Evolutionary conservation across 495 filamentous ascomycete species (phyloP).

Genomic region (Xylaria castorea): DNA sequence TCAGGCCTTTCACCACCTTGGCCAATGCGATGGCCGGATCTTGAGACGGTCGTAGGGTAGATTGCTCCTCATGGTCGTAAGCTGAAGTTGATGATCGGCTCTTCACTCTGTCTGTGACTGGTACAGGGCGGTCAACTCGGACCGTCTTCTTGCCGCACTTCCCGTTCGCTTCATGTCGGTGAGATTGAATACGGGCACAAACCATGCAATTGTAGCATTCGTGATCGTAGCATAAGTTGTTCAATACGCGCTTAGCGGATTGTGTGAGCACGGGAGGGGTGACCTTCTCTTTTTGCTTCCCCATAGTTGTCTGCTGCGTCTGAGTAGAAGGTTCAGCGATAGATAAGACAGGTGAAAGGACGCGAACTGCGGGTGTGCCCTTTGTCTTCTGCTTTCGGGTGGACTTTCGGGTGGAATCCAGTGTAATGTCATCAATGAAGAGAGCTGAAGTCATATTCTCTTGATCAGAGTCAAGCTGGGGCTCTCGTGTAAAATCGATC

Average conservation of each 20-base stretch:
- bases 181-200: conserved; percentile 66
- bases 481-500: conserved; percentile 46
- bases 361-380: conserved; percentile 10
- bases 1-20: conserved; percentile 76
- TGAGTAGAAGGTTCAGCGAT: conserved; percentile 12
- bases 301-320: not conserved
- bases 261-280: conserved; percentile 51
- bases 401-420: conserved; percentile 43
- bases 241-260: conserved; percentile 63
- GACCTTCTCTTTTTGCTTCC: conserved; percentile 23
- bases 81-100: conserved; percentile 40
- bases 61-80: conserved; percentile 66
- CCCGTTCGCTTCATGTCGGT: conserved; percentile 41
- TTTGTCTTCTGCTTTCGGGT: conserved; percentile 34
- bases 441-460: conserved; percentile 65
- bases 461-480: conserved; percentile 31
- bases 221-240: conserved; percentile 64
- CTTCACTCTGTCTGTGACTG: conserved; percentile 70
- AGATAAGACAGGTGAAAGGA: conserved; percentile 24
- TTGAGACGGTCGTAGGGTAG: conserved; percentile 78
- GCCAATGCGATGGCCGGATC: conserved; percentile 78
- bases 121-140: conserved; percentile 69
- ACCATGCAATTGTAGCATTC: conserved; percentile 75
- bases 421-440: conserved; percentile 57
- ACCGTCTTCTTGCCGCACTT: conserved; percentile 59